These are phyloP conservation scores for Tarenaya hassleriana DNA, from an alignment of 345 rosid species.

Conservation along the genomic window DNA sequence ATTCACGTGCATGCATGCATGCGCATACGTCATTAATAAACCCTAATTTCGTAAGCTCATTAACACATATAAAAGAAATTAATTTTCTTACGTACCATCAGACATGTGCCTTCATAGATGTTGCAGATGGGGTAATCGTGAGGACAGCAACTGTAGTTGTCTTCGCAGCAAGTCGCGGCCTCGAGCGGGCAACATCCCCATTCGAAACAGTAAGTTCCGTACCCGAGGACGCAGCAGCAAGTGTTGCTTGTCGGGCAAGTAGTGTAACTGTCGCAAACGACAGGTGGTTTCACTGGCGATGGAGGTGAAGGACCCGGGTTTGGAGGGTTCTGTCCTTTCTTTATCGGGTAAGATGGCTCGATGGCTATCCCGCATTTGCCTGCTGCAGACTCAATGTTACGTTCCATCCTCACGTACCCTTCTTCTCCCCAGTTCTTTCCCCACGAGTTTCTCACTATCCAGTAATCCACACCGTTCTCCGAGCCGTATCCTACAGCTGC, in stretches of 20 bases:
- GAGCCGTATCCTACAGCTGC: conserved; percentile 60
- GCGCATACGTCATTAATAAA: neutral
- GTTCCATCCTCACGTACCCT: conserved; percentile 46
- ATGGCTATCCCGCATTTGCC: conserved; percentile 66
- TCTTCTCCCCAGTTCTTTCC: conserved; percentile 67
- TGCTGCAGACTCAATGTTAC: conserved; percentile 31
- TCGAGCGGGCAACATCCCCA: conserved; percentile 61
- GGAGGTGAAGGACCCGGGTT: conserved; percentile 24
- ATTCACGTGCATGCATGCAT: too few relatives aligned
- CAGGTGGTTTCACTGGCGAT: conserved; percentile 53
- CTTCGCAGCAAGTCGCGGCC: conserved; percentile 61
- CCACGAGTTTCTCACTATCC: conserved; percentile 81
- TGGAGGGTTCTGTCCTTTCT: conserved; percentile 32
- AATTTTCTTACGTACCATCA: conserved; percentile 30
- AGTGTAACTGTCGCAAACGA: conserved; percentile 50
- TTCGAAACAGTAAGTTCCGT: conserved; percentile 37
- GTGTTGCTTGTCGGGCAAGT: conserved; percentile 53
- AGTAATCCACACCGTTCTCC: conserved; percentile 48
- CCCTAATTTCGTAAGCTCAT: neutral
- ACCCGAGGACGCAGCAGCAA: conserved; percentile 54
- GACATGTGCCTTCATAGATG: conserved; percentile 54
- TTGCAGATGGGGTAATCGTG: conserved; percentile 66
- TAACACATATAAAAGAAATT: neutral
- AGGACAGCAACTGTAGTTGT: conserved; percentile 54
- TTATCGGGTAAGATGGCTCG: conserved; percentile 61